Conservation (phyloP, 768 basidiomycete species). For the Lepiota brunneoincarnata region DNA sequence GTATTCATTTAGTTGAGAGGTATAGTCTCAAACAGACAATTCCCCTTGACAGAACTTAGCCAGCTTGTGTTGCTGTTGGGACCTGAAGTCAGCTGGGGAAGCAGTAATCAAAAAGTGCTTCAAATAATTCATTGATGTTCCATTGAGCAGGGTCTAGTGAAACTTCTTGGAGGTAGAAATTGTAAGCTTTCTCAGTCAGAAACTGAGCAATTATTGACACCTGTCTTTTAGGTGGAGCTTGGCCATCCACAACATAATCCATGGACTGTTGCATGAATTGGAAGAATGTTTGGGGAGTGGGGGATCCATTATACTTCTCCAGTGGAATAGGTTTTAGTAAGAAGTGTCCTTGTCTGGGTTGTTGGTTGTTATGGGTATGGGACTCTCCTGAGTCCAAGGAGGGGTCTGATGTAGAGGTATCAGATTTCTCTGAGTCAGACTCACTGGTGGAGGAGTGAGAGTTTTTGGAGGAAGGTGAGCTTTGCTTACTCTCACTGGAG, state of each 20-base stretch:
- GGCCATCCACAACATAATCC: constrained; percentile 17
- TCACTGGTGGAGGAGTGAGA: too few species aligned
- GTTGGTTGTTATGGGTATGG: too few species aligned
- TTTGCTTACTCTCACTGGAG: too few species aligned
- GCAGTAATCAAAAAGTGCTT: constrained; percentile 33
- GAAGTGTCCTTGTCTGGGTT: too few species aligned
- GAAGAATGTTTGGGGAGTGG: constrained; percentile 14
- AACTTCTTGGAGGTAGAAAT: constrained; percentile 32
- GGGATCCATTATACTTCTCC: constrained; percentile 18
- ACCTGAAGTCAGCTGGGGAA: constrained; percentile 29
- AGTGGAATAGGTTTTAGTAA: constrained; percentile 16
- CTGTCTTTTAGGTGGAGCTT: constrained; percentile 4
- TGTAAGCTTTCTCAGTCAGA: constrained; percentile 26
- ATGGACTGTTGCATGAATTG: constrained; percentile 17
- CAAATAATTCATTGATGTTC: constrained; percentile 26
- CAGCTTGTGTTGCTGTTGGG: constrained; percentile 25
- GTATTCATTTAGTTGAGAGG: constrained; percentile 30
- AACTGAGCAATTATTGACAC: constrained; percentile 20
- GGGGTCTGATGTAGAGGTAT: too few species aligned
- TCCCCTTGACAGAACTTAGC: constrained; percentile 19
- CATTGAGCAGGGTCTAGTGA: constrained; percentile 22
- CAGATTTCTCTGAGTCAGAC: too few species aligned
- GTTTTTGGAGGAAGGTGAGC: too few species aligned
- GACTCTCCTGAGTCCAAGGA: too few species aligned
- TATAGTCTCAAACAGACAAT: constrained; percentile 25